Evolutionary conservation across 768 basidiomycete genomes (phyloP), one percentile per base, ranked within the genome.

Genomic region (Crassisporium funariophilum): DNA sequence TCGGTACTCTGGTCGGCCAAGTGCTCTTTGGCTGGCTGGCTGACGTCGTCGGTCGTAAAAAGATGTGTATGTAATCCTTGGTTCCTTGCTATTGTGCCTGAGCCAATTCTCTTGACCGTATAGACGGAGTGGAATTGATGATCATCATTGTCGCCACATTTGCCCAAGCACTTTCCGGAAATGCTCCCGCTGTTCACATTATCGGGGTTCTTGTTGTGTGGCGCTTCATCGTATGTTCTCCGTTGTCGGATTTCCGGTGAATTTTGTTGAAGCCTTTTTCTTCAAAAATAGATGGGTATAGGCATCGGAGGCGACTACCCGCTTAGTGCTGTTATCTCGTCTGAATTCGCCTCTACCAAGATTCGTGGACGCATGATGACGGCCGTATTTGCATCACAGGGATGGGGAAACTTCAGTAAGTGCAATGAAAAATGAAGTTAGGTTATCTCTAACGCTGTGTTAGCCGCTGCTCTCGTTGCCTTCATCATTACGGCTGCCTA

Each of bases 261-360:
- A n/a, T n/a, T n/a, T 39, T 22, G 10, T 15, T 4, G 15, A n/a
- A 3, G 1, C 25, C 29, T n/a, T 13, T 50, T 31, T 10, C 49
- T 38, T 35, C 56, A 27, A 19, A 23, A 0, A 2, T 35, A 80
- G 83, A 82, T 82, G 79, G 89, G 89, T 0, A 64, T 92, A 2
- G 91, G 92, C 4, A 88, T 94, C 13, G 92, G 91, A 4, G 92
- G 92, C 13, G 92, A 95, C 57, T 94, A 95, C 61, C 92, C 92
- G 5, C 64, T 94, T 0, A 82, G 79, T 41, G 87, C 92, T 13
- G 85, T 91, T 58, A 94, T 95, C 58, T 84, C 91, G 3, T 91
- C 88, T 23, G 92, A 95, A 61, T 95, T 94, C 55, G 86, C 92
- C 1, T 76, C 88, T 0, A 86, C 84, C 13, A 78, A 78, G 34